Conservation (phyloP, 371 early-diverging fungal genomes). For the Rhizopus arrhizus region DNA sequence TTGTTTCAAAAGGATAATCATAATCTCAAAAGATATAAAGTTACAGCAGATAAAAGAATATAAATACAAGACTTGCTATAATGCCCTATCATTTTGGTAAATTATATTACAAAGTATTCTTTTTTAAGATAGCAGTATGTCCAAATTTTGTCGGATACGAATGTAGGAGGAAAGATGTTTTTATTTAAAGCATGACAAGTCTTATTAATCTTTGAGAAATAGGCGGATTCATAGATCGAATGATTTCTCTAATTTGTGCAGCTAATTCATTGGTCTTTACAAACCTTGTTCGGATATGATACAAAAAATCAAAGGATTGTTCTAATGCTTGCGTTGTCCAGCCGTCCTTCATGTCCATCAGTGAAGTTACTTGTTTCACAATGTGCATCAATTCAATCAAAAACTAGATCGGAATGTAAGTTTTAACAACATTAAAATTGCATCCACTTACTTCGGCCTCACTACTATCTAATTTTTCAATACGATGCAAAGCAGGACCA, state of each 20-base stretch:
- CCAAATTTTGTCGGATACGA: neutral
- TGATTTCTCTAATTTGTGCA: conserved; percentile 45
- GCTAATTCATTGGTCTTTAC: conserved; percentile 49
- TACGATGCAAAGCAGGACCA: conserved; percentile 75
- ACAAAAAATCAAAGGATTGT: conserved; percentile 61
- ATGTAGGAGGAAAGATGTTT: neutral
- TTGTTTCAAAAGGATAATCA: too few species aligned
- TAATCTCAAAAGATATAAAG: too few species aligned
- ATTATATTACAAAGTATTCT: too few species aligned
- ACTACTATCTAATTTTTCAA: conserved; percentile 57
- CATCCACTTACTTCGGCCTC: conserved; percentile 47
- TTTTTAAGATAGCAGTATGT: too few species aligned
- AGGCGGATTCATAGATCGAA: conserved; percentile 50
- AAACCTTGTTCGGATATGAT: conserved; percentile 51
- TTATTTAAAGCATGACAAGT: conserved; percentile 27
- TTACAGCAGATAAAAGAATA: too few species aligned
- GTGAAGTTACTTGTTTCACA: conserved; percentile 49
- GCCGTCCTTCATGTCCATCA: conserved; percentile 54
- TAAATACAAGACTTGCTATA: too few species aligned
- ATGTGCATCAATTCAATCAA: conserved; percentile 53
- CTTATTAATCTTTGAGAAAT: conserved; percentile 46
- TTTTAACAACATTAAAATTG: neutral
- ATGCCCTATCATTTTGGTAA: too few species aligned
- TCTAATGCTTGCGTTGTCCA: conserved; percentile 57
- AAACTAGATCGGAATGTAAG: conserved; percentile 28